These are phyloP conservation scores for Phyllosticta citrichinensis DNA, from an alignment of 2,329 filamentous ascomycete species.

Conservation along the genomic window DNA sequence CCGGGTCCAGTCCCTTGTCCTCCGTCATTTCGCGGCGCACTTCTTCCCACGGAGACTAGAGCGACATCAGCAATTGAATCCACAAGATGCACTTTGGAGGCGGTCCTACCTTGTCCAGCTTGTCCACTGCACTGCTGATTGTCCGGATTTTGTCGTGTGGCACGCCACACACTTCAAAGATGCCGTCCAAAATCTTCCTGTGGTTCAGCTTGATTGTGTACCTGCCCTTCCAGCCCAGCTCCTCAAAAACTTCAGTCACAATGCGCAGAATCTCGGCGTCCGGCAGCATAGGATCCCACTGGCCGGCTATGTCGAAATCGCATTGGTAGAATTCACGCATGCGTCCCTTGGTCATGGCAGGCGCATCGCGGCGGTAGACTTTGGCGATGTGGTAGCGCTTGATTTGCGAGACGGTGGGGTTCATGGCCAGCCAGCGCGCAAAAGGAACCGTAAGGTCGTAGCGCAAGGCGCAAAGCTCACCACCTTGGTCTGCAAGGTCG, in stretches of 20 bases:
- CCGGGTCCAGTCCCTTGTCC: slow-evolving; percentile 70
- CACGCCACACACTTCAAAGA: slow-evolving; percentile 86
- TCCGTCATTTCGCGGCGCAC: slow-evolving; percentile 89
- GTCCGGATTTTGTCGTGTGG: slow-evolving; percentile 76
- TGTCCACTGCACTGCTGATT: slow-evolving; percentile 90
- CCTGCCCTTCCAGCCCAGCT: slow-evolving; percentile 60
- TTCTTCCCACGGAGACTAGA: slow-evolving; percentile 62
- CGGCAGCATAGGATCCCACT: slow-evolving; percentile 81
- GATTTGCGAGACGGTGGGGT: slow-evolving; percentile 68
- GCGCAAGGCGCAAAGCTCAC: slow-evolving; percentile 72
- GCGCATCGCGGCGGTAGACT: slow-evolving; percentile 74
- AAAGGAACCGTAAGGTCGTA: slow-evolving; percentile 88
- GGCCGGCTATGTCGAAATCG: slow-evolving; percentile 89
- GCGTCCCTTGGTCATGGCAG: slow-evolving; percentile 79
- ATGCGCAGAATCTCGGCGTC: slow-evolving; percentile 85
- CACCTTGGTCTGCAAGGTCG: slow-evolving; percentile 77
- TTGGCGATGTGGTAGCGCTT: slow-evolving; percentile 95
- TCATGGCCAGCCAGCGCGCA: slow-evolving; percentile 89
- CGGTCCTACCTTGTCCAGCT: slow-evolving; percentile 66
- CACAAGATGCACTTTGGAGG: background rate
- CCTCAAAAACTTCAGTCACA: slow-evolving; percentile 74
- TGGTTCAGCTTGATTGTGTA: slow-evolving; percentile 94
- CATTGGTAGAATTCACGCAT: slow-evolving; percentile 98
- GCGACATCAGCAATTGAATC: slow-evolving; percentile 8
- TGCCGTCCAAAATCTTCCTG: slow-evolving; percentile 83